Conservation (phyloP, 2,329 filamentous ascomycete species). For the Colletotrichum agaves region DNA sequence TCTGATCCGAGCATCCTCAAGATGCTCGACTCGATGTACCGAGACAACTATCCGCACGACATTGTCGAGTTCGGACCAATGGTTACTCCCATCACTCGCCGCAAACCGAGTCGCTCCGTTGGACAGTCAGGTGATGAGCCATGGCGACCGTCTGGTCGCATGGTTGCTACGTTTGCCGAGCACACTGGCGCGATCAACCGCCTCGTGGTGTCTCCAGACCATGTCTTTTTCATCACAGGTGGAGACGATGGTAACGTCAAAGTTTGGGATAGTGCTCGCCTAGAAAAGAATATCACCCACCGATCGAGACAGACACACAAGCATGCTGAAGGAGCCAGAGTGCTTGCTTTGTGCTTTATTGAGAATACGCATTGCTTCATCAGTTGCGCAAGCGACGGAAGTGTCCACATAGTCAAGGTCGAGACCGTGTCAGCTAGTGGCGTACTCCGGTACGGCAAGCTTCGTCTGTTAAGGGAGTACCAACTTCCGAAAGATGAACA, state of each 20-base stretch:
- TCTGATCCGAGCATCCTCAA: constrained; percentile 76
- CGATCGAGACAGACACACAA: constrained; percentile 87
- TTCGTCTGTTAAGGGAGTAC: constrained; percentile 81
- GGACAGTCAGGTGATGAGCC: constrained; percentile 66
- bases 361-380: constrained; percentile 95
- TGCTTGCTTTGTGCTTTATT: constrained; percentile 88
- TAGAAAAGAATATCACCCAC: constrained; percentile 92
- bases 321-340: constrained; percentile 75
- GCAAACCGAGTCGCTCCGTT: constrained; percentile 60
- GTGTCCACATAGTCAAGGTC: constrained; percentile 89
- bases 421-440: constrained; percentile 58
- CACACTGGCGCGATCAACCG: constrained; percentile 86
- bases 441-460: constrained; percentile 80
- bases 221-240: constrained; percentile 92
- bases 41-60: constrained; percentile 75
- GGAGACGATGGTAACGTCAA: constrained; percentile 92
- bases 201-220: constrained; percentile 85
- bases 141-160: constrained; percentile 85
- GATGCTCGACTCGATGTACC: constrained; percentile 87
- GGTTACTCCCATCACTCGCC: constrained; percentile 74
- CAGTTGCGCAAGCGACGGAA: constrained; percentile 89
- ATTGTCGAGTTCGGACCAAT: constrained; percentile 80
- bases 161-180: constrained; percentile 90
- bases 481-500: constrained; percentile 79
- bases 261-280: constrained; percentile 89